Percentiles rank a stretch among this genome's conserved stretches.
Conservation (phyloP, 225 moss, liverwort and hornwort species). For the Rhytidiadelphus loreus region DNA sequence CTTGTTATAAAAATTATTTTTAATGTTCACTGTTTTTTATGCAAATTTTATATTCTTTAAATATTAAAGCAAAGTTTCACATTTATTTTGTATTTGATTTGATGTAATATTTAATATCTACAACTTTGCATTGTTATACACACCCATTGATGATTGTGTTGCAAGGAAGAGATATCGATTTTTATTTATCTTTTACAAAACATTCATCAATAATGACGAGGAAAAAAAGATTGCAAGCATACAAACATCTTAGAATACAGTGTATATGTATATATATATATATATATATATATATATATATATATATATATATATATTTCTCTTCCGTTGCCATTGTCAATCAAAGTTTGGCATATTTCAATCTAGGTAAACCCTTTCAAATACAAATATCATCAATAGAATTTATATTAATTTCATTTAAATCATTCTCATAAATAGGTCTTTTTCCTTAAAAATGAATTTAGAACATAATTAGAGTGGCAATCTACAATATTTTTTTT, state of each 20-base stretch:
- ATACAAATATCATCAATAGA: not conserved
- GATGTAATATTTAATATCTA: not conserved
- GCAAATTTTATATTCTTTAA: not conserved
- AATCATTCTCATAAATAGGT: not conserved
- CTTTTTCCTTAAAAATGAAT: not conserved
- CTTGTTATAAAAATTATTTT: not conserved
- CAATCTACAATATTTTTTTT: not conserved
- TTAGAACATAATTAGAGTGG: not conserved
- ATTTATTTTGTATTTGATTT: not conserved
- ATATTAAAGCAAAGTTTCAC: not conserved
- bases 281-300: not conserved
- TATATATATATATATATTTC: no score
- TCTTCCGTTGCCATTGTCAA: no score
- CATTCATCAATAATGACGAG: accelerated
- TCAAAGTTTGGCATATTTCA: not conserved
- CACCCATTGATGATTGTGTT: not conserved
- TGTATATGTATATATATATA: not conserved
- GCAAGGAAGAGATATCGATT: not conserved
- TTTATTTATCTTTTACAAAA: not conserved
- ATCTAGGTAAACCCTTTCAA: accelerated
- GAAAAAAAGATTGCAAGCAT: not conserved
- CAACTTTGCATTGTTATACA: not conserved
- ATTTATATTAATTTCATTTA: not conserved
- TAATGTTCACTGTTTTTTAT: not conserved
- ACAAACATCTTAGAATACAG: not conserved